Evolutionary conservation across 73 alveolate genomes (phyloP), one percentile per base, ranked within the genome.

Genomic region (Paraurostyla sp.): DNA sequence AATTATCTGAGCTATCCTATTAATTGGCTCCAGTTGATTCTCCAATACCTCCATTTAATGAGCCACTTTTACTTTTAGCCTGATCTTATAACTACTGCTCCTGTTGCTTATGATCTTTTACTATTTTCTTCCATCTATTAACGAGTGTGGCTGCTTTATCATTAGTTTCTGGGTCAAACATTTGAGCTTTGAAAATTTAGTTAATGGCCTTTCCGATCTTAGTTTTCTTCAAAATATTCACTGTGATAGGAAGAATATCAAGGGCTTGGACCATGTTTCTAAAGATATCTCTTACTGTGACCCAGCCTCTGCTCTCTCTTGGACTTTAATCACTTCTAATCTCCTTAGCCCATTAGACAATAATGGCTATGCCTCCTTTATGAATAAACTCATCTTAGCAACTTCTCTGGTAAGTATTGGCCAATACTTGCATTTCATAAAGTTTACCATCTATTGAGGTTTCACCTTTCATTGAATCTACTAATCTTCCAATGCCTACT

Each of bases 141-240:
- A 83, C 92, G 15, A 83, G n/a, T 0, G 27, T 38, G 2, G 16
- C 40, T 0, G 92, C 30, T 30, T 27, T 18, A 3, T 62, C 65
- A n/a, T 63, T 83, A 0, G 69, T 83, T 41, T 29, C 42, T 18
- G n/a, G 6, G 36, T 83, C 85, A 36, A 56, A 42, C 46, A 38
- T 30, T 13, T 45, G 38, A 63, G 76, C 42, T 43, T 63, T 83
- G 16, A 16, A 69, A n/a, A 40, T 57, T 40, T 23, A 29, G 30
- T 83, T 83, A 2, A 83, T 41, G 0, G 92, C 92, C 76, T 83
- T 83, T 32, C 92, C 92, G 4, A 83, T 46, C 59, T 56, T 56
- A 0, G 92, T 63, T 38, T 43, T 62, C 76, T 63, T 83, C 42
- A 83, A 27, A n/a, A 63, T 57, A 6, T 35, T 23, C 57, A 30